Base-by-base conservation (phyloP, 257 asterid species). In the Ajuga chamaepitys region DNA sequence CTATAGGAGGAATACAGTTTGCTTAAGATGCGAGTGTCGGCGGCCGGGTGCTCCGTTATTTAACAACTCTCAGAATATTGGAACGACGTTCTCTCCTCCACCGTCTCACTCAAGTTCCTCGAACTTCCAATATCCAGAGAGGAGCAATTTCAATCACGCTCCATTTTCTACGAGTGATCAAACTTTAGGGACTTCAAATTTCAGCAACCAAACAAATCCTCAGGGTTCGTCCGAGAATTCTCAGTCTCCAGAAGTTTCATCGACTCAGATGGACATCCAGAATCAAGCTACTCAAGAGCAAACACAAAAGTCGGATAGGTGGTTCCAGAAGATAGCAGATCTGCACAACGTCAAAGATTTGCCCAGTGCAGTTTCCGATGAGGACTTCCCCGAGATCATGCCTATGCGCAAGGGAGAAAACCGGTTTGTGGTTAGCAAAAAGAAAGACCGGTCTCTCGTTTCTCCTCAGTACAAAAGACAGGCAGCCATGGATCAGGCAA, bases 351-450 rank as follows among this genome's bases (percentile, higher is more conserved):
- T 76, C 66, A 85, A 83, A 70, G 98, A 88, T 75, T 64, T 80
- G 58, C 81, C 88, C 1, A 76, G 83, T 72, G 82, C 82, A 7
- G 80, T 81, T 62, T 82, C 95, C 0, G 95, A 82, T 68, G 97
- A 82, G 21, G 96, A 89, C 20, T 86, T 85, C 66, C 92, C 97
- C 2, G 95, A 83, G 71, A 79, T 83, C 20, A 86, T 92, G 95
- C 98, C 98, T 21, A 75, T 78, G 87, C 84, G 91, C 6, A 91
- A 81, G 68, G 98, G 95, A 62, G 95, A 89, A 72, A 92, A 85
- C 74, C 76, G 68, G 32, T 86, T 86, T 50, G 89, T 86, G 0
- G 86, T 88, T 57, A 81, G 81, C 85, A 89, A 87, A 81, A 80
- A 81, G 67, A 87, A 83, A 75, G 95, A 85, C 76, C 82, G 91